A percentile compares a stretch with the other conserved stretches of the same genome.
phyloP scores from a whole-genome alignment of 2,329 filamentous ascomycete genomes.

The Keithomyces neogunnii region DNA sequence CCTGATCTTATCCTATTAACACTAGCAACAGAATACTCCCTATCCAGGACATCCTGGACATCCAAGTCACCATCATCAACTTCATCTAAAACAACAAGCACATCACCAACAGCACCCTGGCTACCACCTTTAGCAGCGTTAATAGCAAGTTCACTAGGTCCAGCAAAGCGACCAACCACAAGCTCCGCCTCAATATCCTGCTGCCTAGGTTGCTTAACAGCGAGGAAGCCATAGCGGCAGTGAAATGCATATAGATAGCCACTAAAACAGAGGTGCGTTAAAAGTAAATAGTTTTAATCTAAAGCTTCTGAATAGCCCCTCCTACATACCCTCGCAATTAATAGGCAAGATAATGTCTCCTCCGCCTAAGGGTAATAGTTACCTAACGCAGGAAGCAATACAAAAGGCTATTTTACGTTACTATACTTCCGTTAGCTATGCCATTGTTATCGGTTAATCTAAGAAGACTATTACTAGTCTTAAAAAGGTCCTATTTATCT shows the following conservation, averaged over 20 bases:
- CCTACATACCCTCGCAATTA: conserved; percentile 44
- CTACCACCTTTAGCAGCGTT: conserved; percentile 13
- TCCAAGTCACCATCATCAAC: conserved; percentile 21
- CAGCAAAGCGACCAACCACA: conserved; percentile 25
- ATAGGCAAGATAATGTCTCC: conserved; percentile 54
- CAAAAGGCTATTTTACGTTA: conserved; percentile 57
- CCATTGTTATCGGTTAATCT: conserved; percentile 58
- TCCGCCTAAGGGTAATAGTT: conserved; percentile 56
- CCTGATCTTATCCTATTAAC: conserved; percentile 34
- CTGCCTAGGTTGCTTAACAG: conserved; percentile 28
- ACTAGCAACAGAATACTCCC: conserved; percentile 24
- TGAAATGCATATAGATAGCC: conserved; percentile 44
- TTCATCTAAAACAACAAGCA: conserved; percentile 23
- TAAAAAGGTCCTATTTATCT: conserved; percentile 61
- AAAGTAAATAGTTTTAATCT: conserved; percentile 34
- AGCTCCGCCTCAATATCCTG: conserved; percentile 21
- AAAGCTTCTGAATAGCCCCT: conserved; percentile 39
- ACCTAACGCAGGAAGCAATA: conserved; percentile 54
- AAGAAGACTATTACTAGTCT: conserved; percentile 60
- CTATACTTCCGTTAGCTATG: conserved; percentile 59
- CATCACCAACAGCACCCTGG: conserved; percentile 17
- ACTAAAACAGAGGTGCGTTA: conserved; percentile 35
- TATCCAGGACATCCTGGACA: conserved; percentile 24
- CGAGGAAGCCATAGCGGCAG: conserved; percentile 36
- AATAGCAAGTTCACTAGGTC: conserved; percentile 17